These are phyloP conservation scores for Cokeromyces recurvatus DNA, from an alignment of 371 early-diverging fungal species.

Conservation along the genomic window DNA sequence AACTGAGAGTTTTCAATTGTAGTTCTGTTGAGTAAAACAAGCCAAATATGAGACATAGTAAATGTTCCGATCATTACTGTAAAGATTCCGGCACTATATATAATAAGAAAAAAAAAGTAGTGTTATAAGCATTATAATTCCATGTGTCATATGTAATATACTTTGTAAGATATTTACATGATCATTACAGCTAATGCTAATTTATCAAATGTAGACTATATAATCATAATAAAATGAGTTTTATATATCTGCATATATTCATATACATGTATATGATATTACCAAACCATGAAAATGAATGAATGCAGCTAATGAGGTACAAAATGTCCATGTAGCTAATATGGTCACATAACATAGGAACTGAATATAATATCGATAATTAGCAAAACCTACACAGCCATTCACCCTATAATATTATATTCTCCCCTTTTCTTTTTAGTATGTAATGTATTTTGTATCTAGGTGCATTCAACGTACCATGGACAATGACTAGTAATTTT, in stretches of 20 bases:
- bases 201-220: conserved; percentile 19
- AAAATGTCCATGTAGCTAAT: conserved; percentile 24
- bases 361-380: conserved; percentile 51
- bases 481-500: conserved; percentile 65
- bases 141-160: too few species aligned
- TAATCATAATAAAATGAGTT: too few species aligned
- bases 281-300: conserved; percentile 18
- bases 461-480: too few species aligned
- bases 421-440: too few species aligned
- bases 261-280: conserved; percentile 10
- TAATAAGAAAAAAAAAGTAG: too few species aligned
- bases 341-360: conserved; percentile 44
- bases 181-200: conserved; percentile 20
- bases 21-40: conserved; percentile 41
- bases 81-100: conserved; percentile 19
- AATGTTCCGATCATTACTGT: conserved; percentile 33
- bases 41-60: conserved; percentile 41
- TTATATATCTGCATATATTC: too few species aligned
- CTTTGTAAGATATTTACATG: conserved; percentile 19
- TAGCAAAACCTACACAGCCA: conserved; percentile 50
- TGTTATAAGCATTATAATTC: neutral
- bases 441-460: too few species aligned
- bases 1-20: conserved; percentile 44
- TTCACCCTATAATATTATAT: conserved; percentile 33
- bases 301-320: conserved; percentile 29